Percentiles rank a stretch among this genome's conserved stretches.
Conservation (phyloP, 192 early-diverging fungal species). For the Coemansia sp. region DNA sequence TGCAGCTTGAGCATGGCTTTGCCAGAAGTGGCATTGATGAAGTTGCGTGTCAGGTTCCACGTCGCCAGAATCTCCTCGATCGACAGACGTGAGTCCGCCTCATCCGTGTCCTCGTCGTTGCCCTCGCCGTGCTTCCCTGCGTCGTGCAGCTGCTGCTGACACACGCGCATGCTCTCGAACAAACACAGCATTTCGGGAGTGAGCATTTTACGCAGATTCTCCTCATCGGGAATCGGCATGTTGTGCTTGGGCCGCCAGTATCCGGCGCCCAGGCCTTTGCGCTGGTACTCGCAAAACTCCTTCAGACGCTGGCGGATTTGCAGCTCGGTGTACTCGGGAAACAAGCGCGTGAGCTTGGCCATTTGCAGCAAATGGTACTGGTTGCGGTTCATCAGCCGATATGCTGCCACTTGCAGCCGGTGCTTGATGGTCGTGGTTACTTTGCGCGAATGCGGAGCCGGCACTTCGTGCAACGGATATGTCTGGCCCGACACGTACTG, state of each 20-base stretch:
- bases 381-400: slow-evolving; percentile 81
- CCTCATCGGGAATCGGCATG: slow-evolving; percentile 73
- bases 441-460: slow-evolving; percentile 90
- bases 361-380: slow-evolving; percentile 71
- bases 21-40: too few relatives aligned
- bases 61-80: slow-evolving; percentile 90
- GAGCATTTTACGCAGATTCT: slow-evolving; percentile 85
- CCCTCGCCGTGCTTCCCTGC: slow-evolving; percentile 75
- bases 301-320: slow-evolving; percentile 90
- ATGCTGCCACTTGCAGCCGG: slow-evolving; percentile 84
- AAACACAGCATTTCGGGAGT: slow-evolving; percentile 96
- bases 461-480: slow-evolving; percentile 91
- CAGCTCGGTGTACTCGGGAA: slow-evolving; percentile 81
- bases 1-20: too few relatives aligned
- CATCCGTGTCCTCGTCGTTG: slow-evolving; percentile 64
- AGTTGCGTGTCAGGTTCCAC: too few relatives aligned
- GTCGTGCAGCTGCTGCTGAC: slow-evolving; percentile 87
- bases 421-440: slow-evolving; percentile 83
- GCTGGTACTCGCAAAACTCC: slow-evolving; percentile 94
- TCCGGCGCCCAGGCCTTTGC: slow-evolving; percentile 79
- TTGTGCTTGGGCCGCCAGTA: slow-evolving; percentile 86
- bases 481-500: slow-evolving; percentile 89
- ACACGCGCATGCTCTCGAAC: slow-evolving; percentile 89
- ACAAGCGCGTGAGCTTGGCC: slow-evolving; percentile 72
- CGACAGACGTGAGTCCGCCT: slow-evolving; percentile 64